Percentiles rank a stretch among this genome's conserved stretches.
phyloP scores from a whole-genome alignment of 1,284 basidiomycete species.

The Puccinia polysora region DNA sequence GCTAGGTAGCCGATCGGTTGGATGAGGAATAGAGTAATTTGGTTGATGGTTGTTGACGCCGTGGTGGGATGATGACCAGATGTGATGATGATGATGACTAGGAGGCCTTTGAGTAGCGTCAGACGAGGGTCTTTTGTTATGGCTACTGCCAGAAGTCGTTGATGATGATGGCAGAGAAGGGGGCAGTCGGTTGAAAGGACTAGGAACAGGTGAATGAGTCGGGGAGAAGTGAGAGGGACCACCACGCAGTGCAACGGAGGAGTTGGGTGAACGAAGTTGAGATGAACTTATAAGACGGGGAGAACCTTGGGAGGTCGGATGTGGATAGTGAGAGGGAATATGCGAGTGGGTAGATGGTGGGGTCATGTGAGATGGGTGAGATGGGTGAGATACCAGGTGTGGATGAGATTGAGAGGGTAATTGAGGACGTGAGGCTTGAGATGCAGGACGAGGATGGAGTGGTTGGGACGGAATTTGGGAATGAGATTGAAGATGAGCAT shows the following conservation, averaged over 20 bases:
- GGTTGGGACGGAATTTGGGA: not conserved
- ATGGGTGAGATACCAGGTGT: not conserved
- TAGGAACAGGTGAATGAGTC: not conserved
- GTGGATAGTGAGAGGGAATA: not conserved
- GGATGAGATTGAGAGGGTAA: conserved; percentile 6
- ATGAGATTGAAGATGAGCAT: not conserved
- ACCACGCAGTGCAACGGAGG: not conserved
- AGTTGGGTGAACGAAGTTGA: not conserved
- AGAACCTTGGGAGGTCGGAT: not conserved
- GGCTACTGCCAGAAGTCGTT: not conserved
- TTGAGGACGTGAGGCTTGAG: not conserved
- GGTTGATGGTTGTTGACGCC: too few species aligned
- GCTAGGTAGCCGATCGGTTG: too few species aligned
- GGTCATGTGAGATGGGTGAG: not conserved
- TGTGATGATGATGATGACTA: too few species aligned
- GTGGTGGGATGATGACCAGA: too few species aligned
- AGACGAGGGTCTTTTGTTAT: too few species aligned
- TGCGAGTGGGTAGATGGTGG: not conserved
- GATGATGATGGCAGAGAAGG: not conserved
- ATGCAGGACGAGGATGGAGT: not conserved
- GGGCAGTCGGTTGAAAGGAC: not conserved
- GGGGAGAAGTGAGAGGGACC: not conserved
- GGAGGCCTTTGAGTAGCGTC: too few species aligned
- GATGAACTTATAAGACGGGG: not conserved
- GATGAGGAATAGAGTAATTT: too few species aligned